Base-by-base conservation (phyloP, 192 early-diverging fungal species). In the Coemansia sp. region DNA sequence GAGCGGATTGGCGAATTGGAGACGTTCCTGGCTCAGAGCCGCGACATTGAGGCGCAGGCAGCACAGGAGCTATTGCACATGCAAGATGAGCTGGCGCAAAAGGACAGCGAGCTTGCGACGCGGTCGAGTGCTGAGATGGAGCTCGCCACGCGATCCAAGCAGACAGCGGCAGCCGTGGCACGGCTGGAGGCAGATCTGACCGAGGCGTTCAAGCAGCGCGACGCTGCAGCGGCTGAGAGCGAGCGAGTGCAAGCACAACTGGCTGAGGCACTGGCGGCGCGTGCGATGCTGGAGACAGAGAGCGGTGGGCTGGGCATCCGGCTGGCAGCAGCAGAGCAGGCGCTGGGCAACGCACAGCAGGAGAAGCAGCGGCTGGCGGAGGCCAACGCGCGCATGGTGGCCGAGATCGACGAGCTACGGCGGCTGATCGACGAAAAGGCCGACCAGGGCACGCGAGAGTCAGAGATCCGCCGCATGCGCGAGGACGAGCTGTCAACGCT, bases 371-470 rank as follows among this genome's bases (percentile, higher is more conserved):
- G 74, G 5, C 70, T 82, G 25, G 39, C 41, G 9, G 74, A 77
- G 29, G 64, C 65, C 15, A 69, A 68, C 25, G 49, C 68, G 46
- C 85, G 81, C 11, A 67, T 88, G 40, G 77, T 76, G 64, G 56
- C 60, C 29, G 87, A 88, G 35, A 70, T 88, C 24, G 87, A 82
- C 38, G 84, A 83, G 66, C 59, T 85, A 11, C 86, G 78, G 14
- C 67, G 63, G 29, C 56, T 82, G 7, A 72, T 87, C n/a, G 86
- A 86, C 61, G 86, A 86, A 58, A 86, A 85, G 71, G 83, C 78
- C 47, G 89, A 88, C 39, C 84, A 87, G 46, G 82, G 86, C 65
- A 84, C 87, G 37, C 84, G 84, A 43, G 82, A 87, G 59, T 72
- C 73, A 0, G 86, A 90, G 68, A 71, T 88, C 29, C 82, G 85